Evolutionary conservation across 495 filamentous ascomycete species (phyloP), one percentile per base, ranked within the genome.

Genomic region (Aspergillus conjunctus): DNA sequence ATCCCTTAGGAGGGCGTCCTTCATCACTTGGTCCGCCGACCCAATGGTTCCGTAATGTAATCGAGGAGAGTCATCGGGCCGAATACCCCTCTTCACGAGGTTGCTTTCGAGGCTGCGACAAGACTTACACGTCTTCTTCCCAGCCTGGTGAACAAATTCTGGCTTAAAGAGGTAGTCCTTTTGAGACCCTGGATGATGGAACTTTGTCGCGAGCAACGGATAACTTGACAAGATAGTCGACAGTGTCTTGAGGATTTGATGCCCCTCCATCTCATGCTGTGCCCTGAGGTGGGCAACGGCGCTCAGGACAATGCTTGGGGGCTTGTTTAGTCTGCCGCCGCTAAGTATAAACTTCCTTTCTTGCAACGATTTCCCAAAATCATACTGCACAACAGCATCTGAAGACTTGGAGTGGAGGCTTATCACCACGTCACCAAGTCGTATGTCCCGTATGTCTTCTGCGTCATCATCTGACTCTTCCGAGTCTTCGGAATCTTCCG

Each of bases 1-100:
- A 18, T 52, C 48, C 9, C 56, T 15, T 18, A 41, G 6, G 8
- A 15, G 22, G 7, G 45, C 46, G 21, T 59, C 33, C 48, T 59
- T 59, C 9, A 59, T 26, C 30, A 59, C 46, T 15, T 22, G 18
- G 18, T 52, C 21, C 33, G n/a, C 49, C 26, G 48, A 59, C 9
- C 32, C 56, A 43, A 59, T 52, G 22, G 22, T 22, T 18, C 56
- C 56, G 15, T 59, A 51, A 41, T 52, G 48, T 14, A 58, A n/a
- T 3, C 30, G 41, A 15, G 55, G 43, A 11, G 17, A 3, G 8
- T 30, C 10, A 5, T 48, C 39, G 10, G 18, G n/a, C 4, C 54
- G 54, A 3, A 8, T 7, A n/a, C n/a, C 30, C 1, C 56, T n/a
- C 12, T 10, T 3, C 1, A 37, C 46, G 7, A 14, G 3, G 17